Percentiles rank a stretch among this genome's conserved stretches.
Evolutionary conservation across 441 rosid species (phyloP).

Genomic region (Sinapis alba): DNA sequence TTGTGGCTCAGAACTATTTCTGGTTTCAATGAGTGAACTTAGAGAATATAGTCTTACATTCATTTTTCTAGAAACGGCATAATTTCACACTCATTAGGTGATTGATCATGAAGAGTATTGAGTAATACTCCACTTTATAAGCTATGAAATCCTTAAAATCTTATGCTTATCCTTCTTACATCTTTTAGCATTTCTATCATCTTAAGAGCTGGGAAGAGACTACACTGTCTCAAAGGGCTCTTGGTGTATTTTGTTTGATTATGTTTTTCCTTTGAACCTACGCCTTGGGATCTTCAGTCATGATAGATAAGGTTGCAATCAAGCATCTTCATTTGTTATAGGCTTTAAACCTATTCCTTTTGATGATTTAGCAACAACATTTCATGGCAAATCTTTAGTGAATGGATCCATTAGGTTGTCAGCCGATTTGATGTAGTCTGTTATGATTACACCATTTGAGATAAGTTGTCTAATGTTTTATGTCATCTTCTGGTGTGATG

Average conservation of each 20-base stretch:
- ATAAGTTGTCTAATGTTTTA: too few species aligned
- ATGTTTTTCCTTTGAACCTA: background rate
- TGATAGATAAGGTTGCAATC: background rate
- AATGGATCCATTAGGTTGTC: background rate
- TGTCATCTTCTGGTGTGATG: background rate
- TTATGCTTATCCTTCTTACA: background rate
- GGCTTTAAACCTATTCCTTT: background rate
- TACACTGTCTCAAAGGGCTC: background rate
- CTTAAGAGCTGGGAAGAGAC: background rate
- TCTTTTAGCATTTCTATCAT: background rate
- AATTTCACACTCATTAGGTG: background rate
- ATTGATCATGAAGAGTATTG: background rate
- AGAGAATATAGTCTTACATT: too few species aligned
- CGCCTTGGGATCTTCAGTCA: background rate
- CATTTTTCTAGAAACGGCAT: too few species aligned
- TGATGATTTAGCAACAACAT: background rate
- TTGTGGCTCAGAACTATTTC: too few species aligned
- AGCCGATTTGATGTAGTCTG: background rate
- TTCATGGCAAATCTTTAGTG: background rate
- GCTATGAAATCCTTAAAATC: background rate
- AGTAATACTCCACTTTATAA: background rate
- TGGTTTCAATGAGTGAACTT: too few species aligned
- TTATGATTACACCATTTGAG: background rate
- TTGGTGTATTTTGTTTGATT: too few species aligned
- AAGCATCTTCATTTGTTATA: background rate